Conservation (phyloP, 2,329 filamentous ascomycete species). For the Pseudogymnoascus sp. region DNA sequence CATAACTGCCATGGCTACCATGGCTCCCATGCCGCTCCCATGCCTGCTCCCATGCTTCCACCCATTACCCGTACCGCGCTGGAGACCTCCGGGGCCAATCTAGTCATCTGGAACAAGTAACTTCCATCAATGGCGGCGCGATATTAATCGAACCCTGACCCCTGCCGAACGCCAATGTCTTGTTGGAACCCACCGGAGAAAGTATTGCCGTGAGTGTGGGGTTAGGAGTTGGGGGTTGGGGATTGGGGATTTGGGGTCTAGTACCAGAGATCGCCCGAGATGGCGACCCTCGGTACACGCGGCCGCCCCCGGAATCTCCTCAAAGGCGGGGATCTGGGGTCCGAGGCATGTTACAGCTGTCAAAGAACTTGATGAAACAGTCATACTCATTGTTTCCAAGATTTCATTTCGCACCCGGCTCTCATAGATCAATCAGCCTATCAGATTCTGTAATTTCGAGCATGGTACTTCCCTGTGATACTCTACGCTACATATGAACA, state of each 20-base stretch:
- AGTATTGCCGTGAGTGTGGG: slow-evolving; percentile 1
- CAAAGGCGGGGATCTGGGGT: neutral
- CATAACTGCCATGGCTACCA: neutral
- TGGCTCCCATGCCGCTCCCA: neutral
- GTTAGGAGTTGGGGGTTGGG: neutral
- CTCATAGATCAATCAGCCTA: neutral
- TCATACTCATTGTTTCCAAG: neutral
- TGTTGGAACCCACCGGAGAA: neutral
- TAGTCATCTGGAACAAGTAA: neutral
- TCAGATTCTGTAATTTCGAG: neutral
- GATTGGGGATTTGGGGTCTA: neutral
- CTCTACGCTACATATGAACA: neutral
- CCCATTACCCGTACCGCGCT: neutral
- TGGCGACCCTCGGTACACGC: neutral
- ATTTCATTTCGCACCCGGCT: neutral
- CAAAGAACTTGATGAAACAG: neutral
- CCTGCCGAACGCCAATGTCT: neutral
- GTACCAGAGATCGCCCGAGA: neutral
- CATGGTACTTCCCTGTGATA: neutral
- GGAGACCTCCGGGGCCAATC: neutral
- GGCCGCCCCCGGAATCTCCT: neutral
- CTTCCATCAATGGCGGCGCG: neutral
- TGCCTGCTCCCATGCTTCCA: neutral
- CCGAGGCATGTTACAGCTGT: neutral
- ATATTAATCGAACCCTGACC: neutral